Percentiles rank a stretch among this genome's conserved stretches.
Evolutionary conservation across 2,329 filamentous ascomycete species (phyloP).

Genomic region (Colletotrichum truncatum): DNA sequence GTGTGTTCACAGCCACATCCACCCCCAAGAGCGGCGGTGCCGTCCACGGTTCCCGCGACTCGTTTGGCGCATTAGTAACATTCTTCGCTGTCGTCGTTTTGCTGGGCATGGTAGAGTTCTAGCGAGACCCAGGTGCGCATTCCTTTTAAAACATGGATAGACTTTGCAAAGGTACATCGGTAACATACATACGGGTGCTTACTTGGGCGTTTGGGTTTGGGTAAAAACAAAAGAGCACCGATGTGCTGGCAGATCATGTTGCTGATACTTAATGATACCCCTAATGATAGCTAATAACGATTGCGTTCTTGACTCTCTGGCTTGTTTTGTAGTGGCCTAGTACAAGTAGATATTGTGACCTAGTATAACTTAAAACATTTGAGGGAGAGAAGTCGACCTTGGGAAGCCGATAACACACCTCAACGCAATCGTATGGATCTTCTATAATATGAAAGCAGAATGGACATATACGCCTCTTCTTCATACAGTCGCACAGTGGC

Average conservation of each 20-base stretch:
- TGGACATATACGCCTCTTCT: not conserved
- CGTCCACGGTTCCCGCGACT: not conserved
- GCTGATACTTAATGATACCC: constrained; percentile 10
- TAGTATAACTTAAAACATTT: too few relatives aligned
- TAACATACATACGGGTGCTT: not conserved
- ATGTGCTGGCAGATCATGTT: not conserved
- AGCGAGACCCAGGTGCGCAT: not conserved
- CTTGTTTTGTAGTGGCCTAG: too few relatives aligned
- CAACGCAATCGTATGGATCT: too few relatives aligned
- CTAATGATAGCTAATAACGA: constrained; percentile 6
- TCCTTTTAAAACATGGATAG: not conserved
- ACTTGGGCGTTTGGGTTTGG: constrained; percentile 7
- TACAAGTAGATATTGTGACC: too few relatives aligned
- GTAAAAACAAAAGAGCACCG: constrained; percentile 1
- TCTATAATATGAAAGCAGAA: not conserved
- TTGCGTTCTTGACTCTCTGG: not conserved
- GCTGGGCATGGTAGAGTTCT: not conserved
- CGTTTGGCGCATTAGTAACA: constrained; percentile 34
- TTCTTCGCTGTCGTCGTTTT: constrained; percentile 28
- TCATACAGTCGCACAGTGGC: not conserved
- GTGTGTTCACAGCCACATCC: constrained; percentile 45
- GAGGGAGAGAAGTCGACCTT: too few relatives aligned
- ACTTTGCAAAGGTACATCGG: not conserved
- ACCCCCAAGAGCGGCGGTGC: constrained; percentile 36
- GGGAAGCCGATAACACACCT: too few relatives aligned